Percentiles rank a stretch among this genome's conserved stretches.
phyloP scores from a whole-genome alignment of 2,329 filamentous ascomycete species.

The Bipolaris victoriae region DNA sequence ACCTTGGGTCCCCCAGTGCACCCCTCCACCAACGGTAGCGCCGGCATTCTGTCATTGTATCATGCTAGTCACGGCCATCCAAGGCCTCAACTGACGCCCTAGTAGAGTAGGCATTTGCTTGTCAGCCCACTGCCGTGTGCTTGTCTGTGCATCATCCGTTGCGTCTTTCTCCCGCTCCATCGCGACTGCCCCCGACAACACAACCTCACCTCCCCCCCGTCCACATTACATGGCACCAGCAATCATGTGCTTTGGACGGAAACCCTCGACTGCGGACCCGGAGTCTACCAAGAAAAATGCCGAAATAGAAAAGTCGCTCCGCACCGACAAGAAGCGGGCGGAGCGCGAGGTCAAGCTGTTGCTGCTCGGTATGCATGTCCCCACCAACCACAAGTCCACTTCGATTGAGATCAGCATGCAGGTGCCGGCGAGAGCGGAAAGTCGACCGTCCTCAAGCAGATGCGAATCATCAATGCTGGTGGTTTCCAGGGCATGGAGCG shows the following conservation, averaged over 20 bases:
- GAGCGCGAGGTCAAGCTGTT: constrained; percentile 91
- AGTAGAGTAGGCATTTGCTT: neutral
- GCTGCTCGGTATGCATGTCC: constrained; percentile 74
- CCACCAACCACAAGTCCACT: neutral
- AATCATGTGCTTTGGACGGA: constrained; percentile 61
- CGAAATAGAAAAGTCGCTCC: constrained; percentile 86
- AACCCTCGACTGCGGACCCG: constrained; percentile 56
- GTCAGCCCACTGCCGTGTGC: constrained; percentile 9
- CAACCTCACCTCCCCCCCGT: neutral
- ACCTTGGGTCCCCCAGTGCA: constrained; percentile 10
- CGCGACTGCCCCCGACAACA: constrained; percentile 8
- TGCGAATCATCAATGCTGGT: constrained; percentile 95
- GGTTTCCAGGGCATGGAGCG: constrained; percentile 90
- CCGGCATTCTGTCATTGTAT: constrained; percentile 8
- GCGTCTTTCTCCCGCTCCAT: constrained; percentile 9
- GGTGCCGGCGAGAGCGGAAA: constrained; percentile 95
- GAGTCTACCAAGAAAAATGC: constrained; percentile 56
- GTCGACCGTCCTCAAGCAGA: constrained; percentile 97
- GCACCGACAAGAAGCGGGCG: constrained; percentile 85
- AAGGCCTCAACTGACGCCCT: constrained; percentile 6
- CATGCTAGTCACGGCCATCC: constrained; percentile 8
- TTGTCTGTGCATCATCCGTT: constrained; percentile 8
- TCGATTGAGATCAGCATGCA: constrained; percentile 52
- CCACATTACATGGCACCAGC: constrained; percentile 43
- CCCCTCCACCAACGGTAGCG: constrained; percentile 20